A percentile compares a stretch with the other conserved stretches of the same genome.
Conservation (phyloP, 192 early-diverging fungal genomes). For the Lobosporangium transversale region DNA sequence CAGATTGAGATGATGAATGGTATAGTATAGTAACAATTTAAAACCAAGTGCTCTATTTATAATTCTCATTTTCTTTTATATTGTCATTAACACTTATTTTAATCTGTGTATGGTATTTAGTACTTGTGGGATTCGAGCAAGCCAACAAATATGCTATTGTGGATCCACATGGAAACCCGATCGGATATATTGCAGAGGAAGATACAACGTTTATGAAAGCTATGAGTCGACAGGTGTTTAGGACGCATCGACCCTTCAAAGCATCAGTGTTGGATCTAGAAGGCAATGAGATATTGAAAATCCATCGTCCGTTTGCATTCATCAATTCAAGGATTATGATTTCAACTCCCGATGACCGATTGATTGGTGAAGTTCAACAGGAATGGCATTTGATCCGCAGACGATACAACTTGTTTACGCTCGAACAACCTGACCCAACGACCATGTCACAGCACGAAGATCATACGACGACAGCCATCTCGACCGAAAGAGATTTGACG, state of each 20-base stretch:
- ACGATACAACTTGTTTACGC: slow-evolving; percentile 85
- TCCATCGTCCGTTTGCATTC: slow-evolving; percentile 74
- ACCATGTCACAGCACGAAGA: slow-evolving; percentile 4
- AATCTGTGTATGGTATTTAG: slow-evolving; percentile 5
- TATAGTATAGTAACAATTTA: too few relatives aligned
- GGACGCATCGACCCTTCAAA: slow-evolving; percentile 79
- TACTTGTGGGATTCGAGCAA: slow-evolving; percentile 77
- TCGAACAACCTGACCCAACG: slow-evolving; percentile 56
- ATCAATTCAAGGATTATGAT: slow-evolving; percentile 85
- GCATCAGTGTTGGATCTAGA: slow-evolving; percentile 76
- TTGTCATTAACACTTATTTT: slow-evolving; percentile 23
- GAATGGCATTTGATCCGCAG: slow-evolving; percentile 84
- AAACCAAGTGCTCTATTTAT: slow-evolving; percentile 28
- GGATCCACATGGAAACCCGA: slow-evolving; percentile 67
- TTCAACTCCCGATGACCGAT: slow-evolving; percentile 61
- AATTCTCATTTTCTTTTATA: slow-evolving; percentile 2
- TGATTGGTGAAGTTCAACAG: slow-evolving; percentile 88
- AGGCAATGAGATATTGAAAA: slow-evolving; percentile 78
- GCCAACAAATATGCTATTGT: slow-evolving; percentile 88
- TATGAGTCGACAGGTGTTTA: slow-evolving; percentile 75
- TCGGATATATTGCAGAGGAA: slow-evolving; percentile 87
- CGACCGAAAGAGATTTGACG: slow-evolving; percentile 7
- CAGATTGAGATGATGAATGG: slow-evolving; percentile 89
- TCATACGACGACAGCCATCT: slow-evolving; percentile 18
- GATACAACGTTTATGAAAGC: slow-evolving; percentile 66